Evolutionary conservation across 2,329 filamentous ascomycete genomes (phyloP).

Genomic region (Fusarium citri): DNA sequence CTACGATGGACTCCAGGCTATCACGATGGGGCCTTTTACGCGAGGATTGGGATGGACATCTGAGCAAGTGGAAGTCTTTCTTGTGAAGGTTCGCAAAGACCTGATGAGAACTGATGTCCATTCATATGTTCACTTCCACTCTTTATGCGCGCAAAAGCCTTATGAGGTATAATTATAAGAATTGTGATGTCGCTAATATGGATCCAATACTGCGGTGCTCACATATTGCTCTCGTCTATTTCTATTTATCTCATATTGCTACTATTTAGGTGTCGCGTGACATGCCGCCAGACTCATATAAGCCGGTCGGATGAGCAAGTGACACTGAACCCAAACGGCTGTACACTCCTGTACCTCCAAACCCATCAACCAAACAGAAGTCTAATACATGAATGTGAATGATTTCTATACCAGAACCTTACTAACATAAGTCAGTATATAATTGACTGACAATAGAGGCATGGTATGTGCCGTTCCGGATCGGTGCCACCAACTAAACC

Average conservation of each 20-base stretch:
- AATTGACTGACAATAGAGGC: not conserved
- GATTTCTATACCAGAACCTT: not conserved
- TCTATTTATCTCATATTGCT: rapidly evolving
- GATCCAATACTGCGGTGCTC: not conserved
- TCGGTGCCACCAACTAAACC: too few relatives aligned
- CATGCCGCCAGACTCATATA: not conserved
- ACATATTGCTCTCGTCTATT: not conserved
- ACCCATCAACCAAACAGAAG: not conserved
- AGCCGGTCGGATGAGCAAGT: not conserved
- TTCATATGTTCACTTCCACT: conserved; percentile 36
- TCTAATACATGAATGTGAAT: not conserved
- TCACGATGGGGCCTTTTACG: conserved; percentile 52
- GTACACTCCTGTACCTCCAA: not conserved
- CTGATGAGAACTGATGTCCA: conserved; percentile 45
- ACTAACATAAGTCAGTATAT: not conserved
- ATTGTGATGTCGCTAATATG: not conserved
- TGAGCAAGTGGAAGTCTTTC: conserved; percentile 50
- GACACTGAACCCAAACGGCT: not conserved
- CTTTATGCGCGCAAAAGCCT: conserved; percentile 28
- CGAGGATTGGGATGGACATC: conserved; percentile 50
- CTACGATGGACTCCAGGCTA: conserved; percentile 49
- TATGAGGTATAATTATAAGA: not conserved
- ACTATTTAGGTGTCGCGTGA: not conserved
- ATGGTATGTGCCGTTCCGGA: not conserved
- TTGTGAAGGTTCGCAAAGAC: conserved; percentile 50